Evolutionary conservation across 176 grass and related monocot species (phyloP).

Genomic region (Hsuehochloa calcarea): DNA sequence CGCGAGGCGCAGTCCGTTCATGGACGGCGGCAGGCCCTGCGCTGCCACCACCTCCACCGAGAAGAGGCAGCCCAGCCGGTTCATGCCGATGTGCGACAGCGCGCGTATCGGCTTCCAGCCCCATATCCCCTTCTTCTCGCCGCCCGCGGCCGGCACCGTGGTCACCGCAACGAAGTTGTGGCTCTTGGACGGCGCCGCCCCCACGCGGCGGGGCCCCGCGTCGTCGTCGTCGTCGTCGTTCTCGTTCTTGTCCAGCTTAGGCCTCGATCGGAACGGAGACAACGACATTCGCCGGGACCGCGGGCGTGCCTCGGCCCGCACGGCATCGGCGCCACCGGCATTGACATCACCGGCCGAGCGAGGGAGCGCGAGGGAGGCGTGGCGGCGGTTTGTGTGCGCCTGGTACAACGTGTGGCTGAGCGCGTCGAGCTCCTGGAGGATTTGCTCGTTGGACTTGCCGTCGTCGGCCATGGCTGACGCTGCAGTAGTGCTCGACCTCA

Average conservation of each 20-base stretch:
- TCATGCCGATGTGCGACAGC: constrained; percentile 77
- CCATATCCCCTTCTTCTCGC: constrained; percentile 81
- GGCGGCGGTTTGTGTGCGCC: constrained; percentile 65
- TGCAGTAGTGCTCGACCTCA: constrained; percentile 14
- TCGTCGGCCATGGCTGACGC: constrained; percentile 51
- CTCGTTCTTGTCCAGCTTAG: constrained; percentile 35
- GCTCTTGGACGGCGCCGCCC: constrained; percentile 39
- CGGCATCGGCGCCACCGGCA: not conserved
- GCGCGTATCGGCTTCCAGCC: constrained; percentile 76
- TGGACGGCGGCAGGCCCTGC: constrained; percentile 71
- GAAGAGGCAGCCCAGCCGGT: constrained; percentile 75
- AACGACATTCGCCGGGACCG: constrained; percentile 70
- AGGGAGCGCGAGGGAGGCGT: constrained; percentile 59
- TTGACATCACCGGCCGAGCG: constrained; percentile 30
- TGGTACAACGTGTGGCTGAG: constrained; percentile 89
- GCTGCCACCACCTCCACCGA: constrained; percentile 78
- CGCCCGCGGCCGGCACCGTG: not conserved
- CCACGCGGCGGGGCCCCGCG: not conserved
- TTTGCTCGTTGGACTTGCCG: constrained; percentile 45
- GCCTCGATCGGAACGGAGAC: constrained; percentile 70
- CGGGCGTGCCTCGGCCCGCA: constrained; percentile 23
- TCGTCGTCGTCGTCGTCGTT: constrained; percentile 18
- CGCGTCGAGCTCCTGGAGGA: constrained; percentile 81
- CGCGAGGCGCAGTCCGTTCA: constrained; percentile 89
- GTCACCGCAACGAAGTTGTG: constrained; percentile 37